These are phyloP conservation scores for Lactuca sativa DNA, from an alignment of 129 eudicot genomes.

Conservation along the genomic window DNA sequence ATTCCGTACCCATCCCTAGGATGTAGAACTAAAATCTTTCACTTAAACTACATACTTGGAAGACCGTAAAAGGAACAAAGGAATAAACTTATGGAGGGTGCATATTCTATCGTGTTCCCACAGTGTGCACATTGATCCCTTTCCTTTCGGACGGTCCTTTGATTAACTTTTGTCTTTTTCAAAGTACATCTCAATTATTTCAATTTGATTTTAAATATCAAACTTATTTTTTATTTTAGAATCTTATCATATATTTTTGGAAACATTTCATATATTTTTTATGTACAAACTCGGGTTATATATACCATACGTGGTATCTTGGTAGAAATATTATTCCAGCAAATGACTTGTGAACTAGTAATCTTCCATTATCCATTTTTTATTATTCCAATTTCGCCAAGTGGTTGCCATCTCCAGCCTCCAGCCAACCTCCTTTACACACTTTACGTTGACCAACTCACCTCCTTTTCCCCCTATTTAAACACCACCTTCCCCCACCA, in stretches of 20 bases:
- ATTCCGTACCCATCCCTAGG: no score
- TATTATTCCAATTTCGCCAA: not conserved
- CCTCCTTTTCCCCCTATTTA: conserved; percentile 22
- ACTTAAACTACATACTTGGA: no score
- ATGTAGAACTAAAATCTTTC: no score
- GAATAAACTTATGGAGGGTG: not conserved
- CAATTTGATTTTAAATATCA: not conserved
- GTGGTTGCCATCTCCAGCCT: not conserved
- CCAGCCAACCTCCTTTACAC: conserved; percentile 21
- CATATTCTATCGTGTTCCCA: conserved; percentile 16
- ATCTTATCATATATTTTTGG: no score
- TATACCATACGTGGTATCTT: no score
- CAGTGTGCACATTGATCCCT: conserved; percentile 26
- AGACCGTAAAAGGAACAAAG: not conserved
- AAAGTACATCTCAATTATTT: conserved; percentile 1
- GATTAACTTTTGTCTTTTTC: not conserved
- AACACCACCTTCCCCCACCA: conserved; percentile 12
- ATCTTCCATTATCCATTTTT: conserved; percentile 22
- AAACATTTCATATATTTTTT: no score
- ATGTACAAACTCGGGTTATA: no score
- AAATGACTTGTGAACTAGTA: conserved; percentile 39
- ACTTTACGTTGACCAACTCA: conserved; percentile 32
- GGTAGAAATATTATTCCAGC: not conserved
- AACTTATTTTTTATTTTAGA: no score
- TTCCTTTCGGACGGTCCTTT: not conserved